Evolutionary conservation across 768 basidiomycete genomes (phyloP).

Genomic region (Boletus rubescentipes): DNA sequence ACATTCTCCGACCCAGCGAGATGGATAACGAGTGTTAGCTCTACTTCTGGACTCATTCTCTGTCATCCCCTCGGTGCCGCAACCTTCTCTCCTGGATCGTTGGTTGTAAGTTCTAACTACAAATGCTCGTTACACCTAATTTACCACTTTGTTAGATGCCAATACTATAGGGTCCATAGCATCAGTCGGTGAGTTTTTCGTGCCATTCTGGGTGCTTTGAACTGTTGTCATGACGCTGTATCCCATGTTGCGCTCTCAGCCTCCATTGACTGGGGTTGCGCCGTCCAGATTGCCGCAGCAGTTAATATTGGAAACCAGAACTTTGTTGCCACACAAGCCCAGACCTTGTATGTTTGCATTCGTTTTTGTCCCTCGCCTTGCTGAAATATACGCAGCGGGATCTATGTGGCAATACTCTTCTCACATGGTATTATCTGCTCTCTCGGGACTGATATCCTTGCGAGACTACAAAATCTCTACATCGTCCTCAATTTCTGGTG

Average conservation of each 20-base stretch:
- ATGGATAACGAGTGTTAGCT: constrained; percentile 34
- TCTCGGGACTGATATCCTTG: constrained; percentile 62
- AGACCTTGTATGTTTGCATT: constrained; percentile 44
- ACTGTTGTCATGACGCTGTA: not conserved
- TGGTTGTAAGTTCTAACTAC: constrained; percentile 48
- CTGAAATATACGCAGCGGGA: constrained; percentile 44
- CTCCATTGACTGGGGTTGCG: constrained; percentile 65
- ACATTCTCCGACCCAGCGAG: not conserved
- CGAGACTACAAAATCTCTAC: constrained; percentile 69
- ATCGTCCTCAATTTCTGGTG: constrained; percentile 66
- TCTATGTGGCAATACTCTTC: constrained; percentile 61
- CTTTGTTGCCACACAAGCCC: constrained; percentile 37
- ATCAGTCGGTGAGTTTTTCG: constrained; percentile 29
- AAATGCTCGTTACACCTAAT: not conserved
- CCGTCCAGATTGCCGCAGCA: constrained; percentile 64
- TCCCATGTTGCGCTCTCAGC: constrained; percentile 31
- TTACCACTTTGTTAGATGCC: constrained; percentile 32
- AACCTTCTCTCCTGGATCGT: constrained; percentile 70
- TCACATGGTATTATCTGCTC: constrained; percentile 66
- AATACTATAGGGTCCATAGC: constrained; percentile 57
- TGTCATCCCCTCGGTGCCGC: constrained; percentile 55
- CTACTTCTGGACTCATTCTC: constrained; percentile 67
- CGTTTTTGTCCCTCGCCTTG: not conserved
- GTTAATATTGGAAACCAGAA: constrained; percentile 48
- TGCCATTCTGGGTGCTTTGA: not conserved